Percentiles rank a stretch among this genome's conserved stretches.
phyloP scores from a whole-genome alignment of 148 eudicot species.

The Simmondsia chinensis region DNA sequence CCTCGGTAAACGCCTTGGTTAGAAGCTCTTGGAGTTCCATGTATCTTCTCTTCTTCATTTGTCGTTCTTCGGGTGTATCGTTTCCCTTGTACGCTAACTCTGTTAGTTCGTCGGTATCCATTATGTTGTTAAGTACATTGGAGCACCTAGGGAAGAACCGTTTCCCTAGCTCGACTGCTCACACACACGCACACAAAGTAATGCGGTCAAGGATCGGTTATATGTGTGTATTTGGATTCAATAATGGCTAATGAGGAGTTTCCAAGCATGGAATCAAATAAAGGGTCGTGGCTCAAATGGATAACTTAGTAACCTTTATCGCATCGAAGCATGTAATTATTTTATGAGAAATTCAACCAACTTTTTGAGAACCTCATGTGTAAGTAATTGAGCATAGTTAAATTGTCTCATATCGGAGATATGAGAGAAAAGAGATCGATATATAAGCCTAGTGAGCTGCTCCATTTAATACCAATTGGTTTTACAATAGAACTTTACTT shows the following conservation, averaged over 20 bases:
- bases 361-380: no score
- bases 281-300: no score
- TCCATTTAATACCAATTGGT: no score
- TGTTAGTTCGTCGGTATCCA: slow-evolving; percentile 58
- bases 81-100: slow-evolving; percentile 41
- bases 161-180: slow-evolving; percentile 79
- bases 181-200: slow-evolving; percentile 1
- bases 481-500: no score
- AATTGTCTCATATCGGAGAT: no score
- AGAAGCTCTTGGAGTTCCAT: slow-evolving; percentile 58
- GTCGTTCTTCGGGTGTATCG: slow-evolving; percentile 46
- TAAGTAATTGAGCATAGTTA: no score
- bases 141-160: slow-evolving; percentile 93
- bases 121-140: slow-evolving; percentile 52
- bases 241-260: neutral
- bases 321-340: no score
- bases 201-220: neutral
- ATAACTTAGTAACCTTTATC: no score
- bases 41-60: slow-evolving; percentile 48
- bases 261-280: no score
- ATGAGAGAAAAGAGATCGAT: no score
- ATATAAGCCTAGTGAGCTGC: no score
- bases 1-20: slow-evolving; percentile 54
- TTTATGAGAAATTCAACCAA: no score
- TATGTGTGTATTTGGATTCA: neutral